Base-by-base conservation (phyloP, 495 filamentous ascomycete species). In the Bombardia bombarda region DNA sequence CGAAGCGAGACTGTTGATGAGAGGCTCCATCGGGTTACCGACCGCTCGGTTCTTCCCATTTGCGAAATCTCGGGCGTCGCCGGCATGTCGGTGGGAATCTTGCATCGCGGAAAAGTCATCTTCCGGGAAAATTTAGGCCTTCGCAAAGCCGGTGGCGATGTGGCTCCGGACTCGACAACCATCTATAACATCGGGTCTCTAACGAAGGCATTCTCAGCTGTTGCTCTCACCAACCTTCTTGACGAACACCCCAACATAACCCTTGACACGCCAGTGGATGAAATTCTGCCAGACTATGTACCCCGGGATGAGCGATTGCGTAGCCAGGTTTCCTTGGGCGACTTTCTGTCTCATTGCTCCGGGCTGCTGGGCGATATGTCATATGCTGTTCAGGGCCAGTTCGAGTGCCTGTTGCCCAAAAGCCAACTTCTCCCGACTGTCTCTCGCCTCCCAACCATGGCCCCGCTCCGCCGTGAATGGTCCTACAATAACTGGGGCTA, bases 401-500 rank as follows among this genome's bases (percentile, higher is more conserved):
- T 32, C 10, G 23, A 50, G 8, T 24, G 42, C 1, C 47, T 50
- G 14, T 37, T 45, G 2, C 1, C 21, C 4, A 28, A 20, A 13
- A 32, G 38, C 23, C 19, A 46, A 9, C 7, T 22, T 9, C 13
- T 50, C 16, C 41, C 20, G 12, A 34, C 32, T 25, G 31, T 47
- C 22, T 32, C 38, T n/a, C 37, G 41, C 22, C 31, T 47, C 1
- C 28, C 17, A 12, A 24, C 38, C 17, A 23, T 41, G 14, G 22
- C 24, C 13, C 30, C 37, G 21, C 38, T 50, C 30, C 42, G 47
- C n/a, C 19, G 4, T 3, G 33, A 53, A 17, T 63, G 38, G 30
- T 28, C 28, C 22, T 61, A 63, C 47, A 58, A 55, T 33, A 55
- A 54, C 36, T 46, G 43, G 26, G 38, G 43, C 28, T 61, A 59